Conservation (phyloP, 805 yeast genomes). For the Sugiyamaella marilandica region DNA sequence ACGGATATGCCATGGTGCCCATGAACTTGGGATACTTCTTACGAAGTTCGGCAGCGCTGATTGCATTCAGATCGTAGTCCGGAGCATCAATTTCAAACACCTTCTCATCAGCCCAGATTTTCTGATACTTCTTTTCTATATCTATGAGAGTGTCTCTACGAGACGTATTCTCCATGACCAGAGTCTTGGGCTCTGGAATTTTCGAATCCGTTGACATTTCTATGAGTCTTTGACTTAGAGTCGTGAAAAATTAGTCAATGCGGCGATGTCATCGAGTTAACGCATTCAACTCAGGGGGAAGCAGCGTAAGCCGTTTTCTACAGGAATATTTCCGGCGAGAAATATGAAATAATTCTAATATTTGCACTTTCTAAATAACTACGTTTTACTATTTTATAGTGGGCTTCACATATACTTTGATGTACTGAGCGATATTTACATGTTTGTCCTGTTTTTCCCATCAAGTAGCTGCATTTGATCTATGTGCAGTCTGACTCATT, state of each 20-base stretch:
- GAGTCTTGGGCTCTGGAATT: conserved; percentile 25
- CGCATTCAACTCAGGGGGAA: no score
- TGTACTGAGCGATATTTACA: no score
- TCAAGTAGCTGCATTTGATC: no score
- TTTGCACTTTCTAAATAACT: no score
- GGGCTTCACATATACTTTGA: no score
- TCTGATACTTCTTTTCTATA: conserved; percentile 83
- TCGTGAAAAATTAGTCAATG: not conserved
- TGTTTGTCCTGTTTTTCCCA: no score
- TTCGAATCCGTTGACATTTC: conserved; percentile 6
- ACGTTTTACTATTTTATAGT: no score
- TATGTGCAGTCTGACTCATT: no score
- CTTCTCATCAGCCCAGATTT: conserved; percentile 81
- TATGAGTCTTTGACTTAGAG: not conserved
- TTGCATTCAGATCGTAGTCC: conserved; percentile 54
- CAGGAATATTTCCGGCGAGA: no score
- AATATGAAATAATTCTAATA: no score
- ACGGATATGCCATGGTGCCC: conserved; percentile 96
- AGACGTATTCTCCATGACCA: conserved; percentile 48
- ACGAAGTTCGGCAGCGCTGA: conserved; percentile 66
- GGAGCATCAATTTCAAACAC: conserved; percentile 89
- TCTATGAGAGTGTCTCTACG: conserved; percentile 92
- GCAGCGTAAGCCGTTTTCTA: no score
- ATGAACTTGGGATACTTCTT: conserved; percentile 78
- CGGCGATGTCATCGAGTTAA: not conserved